These are phyloP conservation scores for Xylaria palmicola DNA, from an alignment of 495 filamentous ascomycete genomes.

Conservation along the genomic window DNA sequence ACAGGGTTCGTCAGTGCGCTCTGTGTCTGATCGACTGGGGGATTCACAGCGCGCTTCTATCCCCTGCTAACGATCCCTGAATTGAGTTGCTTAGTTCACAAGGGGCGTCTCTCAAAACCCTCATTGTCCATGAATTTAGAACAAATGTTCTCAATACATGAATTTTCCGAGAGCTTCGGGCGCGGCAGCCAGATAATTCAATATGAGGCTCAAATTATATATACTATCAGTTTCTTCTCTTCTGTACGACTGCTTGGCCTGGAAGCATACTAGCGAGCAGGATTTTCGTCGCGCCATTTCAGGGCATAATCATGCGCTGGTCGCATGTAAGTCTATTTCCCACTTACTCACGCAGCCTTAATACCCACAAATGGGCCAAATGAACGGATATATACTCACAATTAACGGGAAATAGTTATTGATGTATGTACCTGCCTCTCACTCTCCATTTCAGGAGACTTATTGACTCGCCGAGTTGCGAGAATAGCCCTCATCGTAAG, in stretches of 20 bases:
- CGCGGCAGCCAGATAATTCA: slow-evolving; percentile 6
- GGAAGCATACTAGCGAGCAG: slow-evolving; percentile 36
- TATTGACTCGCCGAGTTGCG: not conserved
- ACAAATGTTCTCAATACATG: too few relatives aligned
- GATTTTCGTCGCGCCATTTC: slow-evolving; percentile 31
- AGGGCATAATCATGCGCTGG: slow-evolving; percentile 35
- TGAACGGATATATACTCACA: not conserved
- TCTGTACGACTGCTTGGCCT: slow-evolving; percentile 22
- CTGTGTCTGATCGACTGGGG: slow-evolving; percentile 8
- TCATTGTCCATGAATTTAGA: too few relatives aligned
- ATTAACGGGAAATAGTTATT: slow-evolving; percentile 13
- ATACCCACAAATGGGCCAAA: not conserved
- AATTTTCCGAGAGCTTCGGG: not conserved
- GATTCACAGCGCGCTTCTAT: not conserved
- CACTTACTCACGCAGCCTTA: not conserved
- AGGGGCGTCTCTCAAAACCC: too few relatives aligned
- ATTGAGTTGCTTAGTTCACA: too few relatives aligned
- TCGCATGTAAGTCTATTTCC: slow-evolving; percentile 42
- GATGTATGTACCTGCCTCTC: slow-evolving; percentile 11
- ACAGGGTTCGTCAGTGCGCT: slow-evolving; percentile 3
- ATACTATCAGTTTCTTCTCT: slow-evolving; percentile 19
- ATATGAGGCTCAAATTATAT: slow-evolving; percentile 24
- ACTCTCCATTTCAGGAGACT: not conserved
- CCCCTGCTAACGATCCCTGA: slow-evolving; percentile 11
- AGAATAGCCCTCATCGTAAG: slow-evolving; percentile 32